These are phyloP conservation scores for Populus simonii DNA, from an alignment of 345 rosid genomes.

Conservation along the genomic window DNA sequence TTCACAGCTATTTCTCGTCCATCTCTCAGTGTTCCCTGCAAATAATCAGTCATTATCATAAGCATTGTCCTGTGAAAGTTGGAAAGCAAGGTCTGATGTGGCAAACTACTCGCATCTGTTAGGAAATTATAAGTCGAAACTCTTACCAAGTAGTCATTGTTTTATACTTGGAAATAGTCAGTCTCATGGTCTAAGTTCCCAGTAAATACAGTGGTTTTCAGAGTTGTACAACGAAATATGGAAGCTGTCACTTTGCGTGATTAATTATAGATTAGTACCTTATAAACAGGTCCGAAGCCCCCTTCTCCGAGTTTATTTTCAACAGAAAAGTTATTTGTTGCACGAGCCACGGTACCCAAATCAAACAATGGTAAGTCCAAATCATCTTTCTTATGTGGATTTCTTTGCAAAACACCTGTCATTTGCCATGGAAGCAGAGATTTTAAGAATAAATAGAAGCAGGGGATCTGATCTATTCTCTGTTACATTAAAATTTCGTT, in stretches of 20 bases:
- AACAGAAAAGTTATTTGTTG: background rate
- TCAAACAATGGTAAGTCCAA: background rate
- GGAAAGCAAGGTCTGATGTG: background rate
- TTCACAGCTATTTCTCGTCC: conserved; percentile 33
- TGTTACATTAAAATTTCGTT: background rate
- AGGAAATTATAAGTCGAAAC: background rate
- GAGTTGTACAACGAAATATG: background rate
- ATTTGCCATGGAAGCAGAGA: background rate
- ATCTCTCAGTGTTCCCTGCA: conserved; percentile 27
- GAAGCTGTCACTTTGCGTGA: background rate
- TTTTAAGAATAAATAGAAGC: background rate
- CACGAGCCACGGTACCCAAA: background rate
- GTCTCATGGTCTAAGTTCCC: too few relatives aligned
- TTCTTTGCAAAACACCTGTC: background rate
- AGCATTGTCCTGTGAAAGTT: background rate
- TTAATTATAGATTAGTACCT: background rate
- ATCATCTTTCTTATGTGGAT: background rate
- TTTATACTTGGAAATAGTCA: background rate
- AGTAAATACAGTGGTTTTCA: background rate
- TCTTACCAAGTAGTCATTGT: background rate
- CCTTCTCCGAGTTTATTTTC: conserved; percentile 2
- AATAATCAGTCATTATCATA: background rate
- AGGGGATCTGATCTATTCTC: background rate
- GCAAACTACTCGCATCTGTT: background rate
- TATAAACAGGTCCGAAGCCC: background rate